A percentile compares a stretch with the other conserved stretches of the same genome.
Conservation (phyloP, 225 moss, liverwort and hornwort species). For the Pleurozium schreberi region DNA sequence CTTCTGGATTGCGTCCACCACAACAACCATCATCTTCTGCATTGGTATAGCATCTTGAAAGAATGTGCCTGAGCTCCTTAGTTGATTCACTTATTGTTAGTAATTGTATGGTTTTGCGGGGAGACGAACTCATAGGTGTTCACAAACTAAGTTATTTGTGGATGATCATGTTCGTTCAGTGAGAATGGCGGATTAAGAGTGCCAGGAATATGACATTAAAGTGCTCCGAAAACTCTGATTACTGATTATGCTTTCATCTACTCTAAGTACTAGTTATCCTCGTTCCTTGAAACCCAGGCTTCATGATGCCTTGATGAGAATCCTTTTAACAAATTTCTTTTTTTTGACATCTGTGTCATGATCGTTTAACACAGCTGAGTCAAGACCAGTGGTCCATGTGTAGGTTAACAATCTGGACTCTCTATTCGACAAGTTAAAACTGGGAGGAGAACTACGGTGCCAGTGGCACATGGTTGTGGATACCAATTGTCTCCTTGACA, state of each 20-base stretch:
- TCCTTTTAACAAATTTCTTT: background rate
- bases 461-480: constrained; percentile 75
- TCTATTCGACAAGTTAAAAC: constrained; percentile 39
- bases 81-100: background rate
- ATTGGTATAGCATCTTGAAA: background rate
- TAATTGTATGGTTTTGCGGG: background rate
- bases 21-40: constrained; percentile 18
- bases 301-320: background rate
- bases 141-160: background rate
- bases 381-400: background rate
- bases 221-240: background rate
- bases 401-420: constrained; percentile 49
- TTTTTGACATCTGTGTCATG: background rate
- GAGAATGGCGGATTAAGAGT: background rate
- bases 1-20: constrained; percentile 22
- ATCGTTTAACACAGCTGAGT: background rate
- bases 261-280: background rate
- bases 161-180: background rate
- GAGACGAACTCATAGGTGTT: background rate
- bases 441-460: constrained; percentile 31
- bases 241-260: background rate
- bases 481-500: constrained; percentile 64
- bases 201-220: background rate
- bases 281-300: background rate
- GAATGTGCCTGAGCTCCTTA: too few relatives aligned